phyloP scores from a whole-genome alignment of 106 monocot genomes.

The Allium cepa region DNA sequence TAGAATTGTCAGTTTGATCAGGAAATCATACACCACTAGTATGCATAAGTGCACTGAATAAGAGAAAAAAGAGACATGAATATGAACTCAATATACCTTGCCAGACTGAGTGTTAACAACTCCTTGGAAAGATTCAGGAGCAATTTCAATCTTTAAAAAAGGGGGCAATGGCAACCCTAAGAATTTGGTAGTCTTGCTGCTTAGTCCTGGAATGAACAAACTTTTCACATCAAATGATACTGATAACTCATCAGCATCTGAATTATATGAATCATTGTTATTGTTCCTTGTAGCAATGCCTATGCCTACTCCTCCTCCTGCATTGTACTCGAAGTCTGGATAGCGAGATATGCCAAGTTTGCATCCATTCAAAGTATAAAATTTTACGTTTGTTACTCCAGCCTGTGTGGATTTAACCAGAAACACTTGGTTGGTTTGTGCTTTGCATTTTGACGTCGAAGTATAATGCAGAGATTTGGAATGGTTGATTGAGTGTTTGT shows the following conservation, averaged over 20 bases:
- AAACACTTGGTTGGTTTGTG: conserved; percentile 8
- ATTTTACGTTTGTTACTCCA: not conserved
- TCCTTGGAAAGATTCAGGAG: conserved; percentile 60
- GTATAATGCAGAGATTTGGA: not conserved
- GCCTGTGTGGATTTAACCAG: not conserved
- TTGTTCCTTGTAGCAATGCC: conserved; percentile 13
- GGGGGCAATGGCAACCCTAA: conserved; percentile 86
- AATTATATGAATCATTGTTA: no score
- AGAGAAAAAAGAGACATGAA: not conserved
- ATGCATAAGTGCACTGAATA: not conserved
- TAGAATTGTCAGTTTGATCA: not conserved
- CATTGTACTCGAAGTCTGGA: conserved; percentile 21
- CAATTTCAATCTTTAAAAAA: conserved; percentile 76
- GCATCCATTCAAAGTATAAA: conserved; percentile 17
- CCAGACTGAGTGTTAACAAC: conserved; percentile 40
- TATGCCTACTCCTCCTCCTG: conserved; percentile 5
- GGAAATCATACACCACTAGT: not conserved
- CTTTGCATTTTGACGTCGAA: not conserved
- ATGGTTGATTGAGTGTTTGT: conserved; percentile 1
- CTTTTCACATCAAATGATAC: conserved; percentile 43
- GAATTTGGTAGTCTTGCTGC: conserved; percentile 69
- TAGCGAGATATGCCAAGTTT: conserved; percentile 20
- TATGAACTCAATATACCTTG: conserved; percentile 24
- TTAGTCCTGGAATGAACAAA: conserved; percentile 64
- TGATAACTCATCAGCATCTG: not conserved